phyloP scores from a whole-genome alignment of 2,329 filamentous ascomycete species.

The Biscogniauxia sp. region DNA sequence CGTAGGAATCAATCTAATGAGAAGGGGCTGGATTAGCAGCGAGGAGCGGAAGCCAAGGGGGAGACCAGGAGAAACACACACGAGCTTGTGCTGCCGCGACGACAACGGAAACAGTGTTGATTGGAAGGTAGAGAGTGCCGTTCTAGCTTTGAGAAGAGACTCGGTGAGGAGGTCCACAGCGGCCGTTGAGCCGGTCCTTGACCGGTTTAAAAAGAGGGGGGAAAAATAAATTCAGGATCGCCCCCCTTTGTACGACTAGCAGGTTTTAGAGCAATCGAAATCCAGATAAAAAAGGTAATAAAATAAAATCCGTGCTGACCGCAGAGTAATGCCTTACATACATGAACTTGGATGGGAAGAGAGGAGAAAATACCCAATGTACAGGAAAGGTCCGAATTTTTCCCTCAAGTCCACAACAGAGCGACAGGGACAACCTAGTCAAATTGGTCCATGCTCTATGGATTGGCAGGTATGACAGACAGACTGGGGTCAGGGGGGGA shows the following conservation, averaged over 20 bases:
- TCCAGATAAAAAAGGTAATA: slow-evolving; percentile 15
- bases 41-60: slow-evolving; percentile 20
- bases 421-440: slow-evolving; percentile 9
- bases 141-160: slow-evolving; percentile 24
- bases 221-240: slow-evolving; percentile 17
- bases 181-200: slow-evolving; percentile 30
- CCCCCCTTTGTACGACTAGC: slow-evolving; percentile 20
- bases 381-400: slow-evolving; percentile 15
- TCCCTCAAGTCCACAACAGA: slow-evolving; percentile 6
- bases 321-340: slow-evolving; percentile 5
- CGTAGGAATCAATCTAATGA: slow-evolving; percentile 19
- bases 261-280: slow-evolving; percentile 21
- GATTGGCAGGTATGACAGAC: neutral
- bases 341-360: slow-evolving; percentile 4
- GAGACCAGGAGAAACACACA: slow-evolving; percentile 23
- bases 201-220: slow-evolving; percentile 35
- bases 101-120: slow-evolving; percentile 26
- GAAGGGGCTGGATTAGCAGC: slow-evolving; percentile 20
- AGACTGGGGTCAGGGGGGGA: neutral
- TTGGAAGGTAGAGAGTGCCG: slow-evolving; percentile 28
- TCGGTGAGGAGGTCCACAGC: slow-evolving; percentile 32
- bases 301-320: slow-evolving; percentile 16
- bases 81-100: slow-evolving; percentile 25
- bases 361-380: slow-evolving; percentile 6
- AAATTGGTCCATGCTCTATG: neutral